Evolutionary conservation across 2,329 filamentous ascomycete genomes (phyloP), one percentile per base, ranked within the genome.

Genomic region (Fusarium transvaalense): DNA sequence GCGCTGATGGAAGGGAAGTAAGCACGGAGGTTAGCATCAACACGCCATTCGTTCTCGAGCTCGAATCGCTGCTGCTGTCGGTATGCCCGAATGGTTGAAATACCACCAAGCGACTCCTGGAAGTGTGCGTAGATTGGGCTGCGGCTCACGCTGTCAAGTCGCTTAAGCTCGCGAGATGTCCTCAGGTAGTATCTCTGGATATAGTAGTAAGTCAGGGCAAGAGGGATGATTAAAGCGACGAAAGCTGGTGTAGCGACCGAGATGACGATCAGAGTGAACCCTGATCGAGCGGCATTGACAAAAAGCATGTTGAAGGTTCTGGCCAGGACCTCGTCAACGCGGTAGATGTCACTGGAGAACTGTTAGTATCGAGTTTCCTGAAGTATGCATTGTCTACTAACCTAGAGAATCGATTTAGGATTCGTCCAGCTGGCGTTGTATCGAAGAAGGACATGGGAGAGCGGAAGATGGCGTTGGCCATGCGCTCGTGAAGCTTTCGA

Each of bases 361-460:
- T 41, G 69, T 79, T 64, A 78, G 74, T 60, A 73, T 45, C 14
- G 9, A 14, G 13, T 31, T 32, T 14, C 35, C 3, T 17, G 29
- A 13, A 13, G 15, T 13, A 25, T 14, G 19, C 6, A 19, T 46
- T n/a, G 25, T 50, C 27, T 47, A 82, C 88, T 68, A 79, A 92
- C 90, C 91, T 97, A 17, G 95, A 98, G 79, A 99, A 99, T 56
- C 96, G 88, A 79, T 99, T 99, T 62, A 99, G 84, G 74, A 99
- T 97, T 59, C 97, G 90, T n/a, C 96, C 96, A 66, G 94, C 91
- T 4, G 96, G 96, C 3, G 96, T 99, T 1, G 94, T 97, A 78
- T 99, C 97, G 74, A 99, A 99, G 82, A 99, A 99, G 73, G 90
- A 96, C 96, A 99, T 99, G 56, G 96, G 97, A 37, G 94, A 97